Base-by-base conservation (phyloP, 2,329 filamentous ascomycete species). In the Hypoxylon sp. region DNA sequence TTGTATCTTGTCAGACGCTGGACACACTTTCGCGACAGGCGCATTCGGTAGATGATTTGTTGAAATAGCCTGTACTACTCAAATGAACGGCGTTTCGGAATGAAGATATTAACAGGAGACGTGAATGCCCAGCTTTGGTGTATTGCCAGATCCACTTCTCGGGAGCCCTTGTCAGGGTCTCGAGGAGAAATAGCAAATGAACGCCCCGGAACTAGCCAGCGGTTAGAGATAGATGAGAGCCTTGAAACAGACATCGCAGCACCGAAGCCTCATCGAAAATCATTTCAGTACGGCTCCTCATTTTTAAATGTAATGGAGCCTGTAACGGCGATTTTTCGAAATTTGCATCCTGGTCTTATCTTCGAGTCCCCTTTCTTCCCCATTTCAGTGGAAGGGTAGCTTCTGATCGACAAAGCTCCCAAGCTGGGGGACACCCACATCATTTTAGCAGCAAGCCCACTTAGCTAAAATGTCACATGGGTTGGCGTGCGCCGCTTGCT, bases 371-470 rank as follows among this genome's bases (percentile, higher is more conserved):
- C 39, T 59, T 56, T 21, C 42, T 57, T 58, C 54, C 48, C 47
- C 44, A 51, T 56, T 53, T 61, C 21, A 42, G 44, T 57, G 55
- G 50, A 63, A 61, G 59, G 62, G 64, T 65, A 50, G 53, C 60
- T 65, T 63, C 32, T 69, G 72, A 74, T 74, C 70, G 72, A 69
- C 72, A 70, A 24, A 62, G 50, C 66, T 72, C 59, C 65, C 54
- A 68, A 56, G 39, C 37, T 47, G 59, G 69, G 56, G 62, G 66
- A 35, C 53, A 69, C 47, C 73, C 72, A 72, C 67, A 58, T 67
- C 67, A 71, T 71, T 70, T 72, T 73, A 73, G 67, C 59, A 72
- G 51, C 54, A 67, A 67, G 65, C 61, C 59, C 48, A 65, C 53
- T 35, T 50, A 21, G 6, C 65, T 70, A 62, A 57, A 61, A 55